Base-by-base conservation (phyloP, 192 early-diverging fungal genomes). In the Backusella parvicylindrica region DNA sequence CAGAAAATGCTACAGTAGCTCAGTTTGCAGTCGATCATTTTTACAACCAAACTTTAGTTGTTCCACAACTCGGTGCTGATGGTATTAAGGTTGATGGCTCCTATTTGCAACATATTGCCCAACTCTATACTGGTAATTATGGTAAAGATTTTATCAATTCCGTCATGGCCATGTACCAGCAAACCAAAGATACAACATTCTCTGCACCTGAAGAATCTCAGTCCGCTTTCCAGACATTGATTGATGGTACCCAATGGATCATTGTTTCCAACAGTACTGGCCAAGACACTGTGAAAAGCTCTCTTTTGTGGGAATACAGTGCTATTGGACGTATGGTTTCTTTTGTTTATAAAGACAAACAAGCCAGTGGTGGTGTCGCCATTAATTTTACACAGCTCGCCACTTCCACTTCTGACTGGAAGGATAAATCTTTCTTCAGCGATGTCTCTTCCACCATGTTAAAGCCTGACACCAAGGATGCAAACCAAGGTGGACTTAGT, bases 161-260 rank as follows among this genome's bases (percentile, higher is more conserved):
- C 13, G 71, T 74, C 18, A 33, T 64, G 12, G 30, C 38, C 7
- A 40, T 78, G 16, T 71, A 47, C 21, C 16, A 50, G 16, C 70
- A 66, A 56, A 71, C 77, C 7, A 28, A 36, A 26, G 50, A 37
- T 40, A 78, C 77, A 15, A 11, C 71, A 9, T 78, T 69, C 21
- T 38, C 71, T 9, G 63, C 77, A 23, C 43, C 65, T 18, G 16
- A 31, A 3, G 43, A 47, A 9, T 65, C 71, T 21, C 71, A 72
- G 30, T 16, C 8, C 3, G 40, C 72, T 21, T 78, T 78, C 37
- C n/a, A 32, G 28, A 69, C 41, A 12, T 18, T 78, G 11, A 26
- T 78, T 49, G 70, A 73, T 33, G 72, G 77, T 74, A 70, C 77
- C 0, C 66, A 78, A 32, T 78, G 77, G 77, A 74, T 74, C 72